Evolutionary conservation across 441 rosid species (phyloP), one percentile per base, ranked within the genome.

Genomic region (Adansonia rubrostipa): DNA sequence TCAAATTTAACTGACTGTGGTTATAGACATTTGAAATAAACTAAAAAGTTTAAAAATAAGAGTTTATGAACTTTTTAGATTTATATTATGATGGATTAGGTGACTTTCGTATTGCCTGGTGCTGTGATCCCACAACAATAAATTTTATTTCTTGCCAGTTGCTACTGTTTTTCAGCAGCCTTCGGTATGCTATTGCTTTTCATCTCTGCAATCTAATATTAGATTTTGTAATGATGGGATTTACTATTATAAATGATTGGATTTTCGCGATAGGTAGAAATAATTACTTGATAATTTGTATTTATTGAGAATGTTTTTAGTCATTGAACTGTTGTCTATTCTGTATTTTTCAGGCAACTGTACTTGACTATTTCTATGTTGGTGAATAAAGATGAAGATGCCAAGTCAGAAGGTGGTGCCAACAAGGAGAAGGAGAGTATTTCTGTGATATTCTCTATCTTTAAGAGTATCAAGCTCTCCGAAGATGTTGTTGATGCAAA

Each of bases 381-480:
- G 82, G 83, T 93, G 80, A 89, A 85, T 75, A 95, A 92, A 89
- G 99, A 93, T 78, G 99, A 93, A 83, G 99, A 92, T 67, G 85
- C 82, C 60, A 95, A 92, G 85, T 87, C 89, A 40, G 99, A 94
- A 84, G 89, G 87, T 77, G 76, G 81, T 80, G 80, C 82, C 57
- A 84, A 83, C 82, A 89, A 79, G 78, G 96, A 89, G 71, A 90
- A 89, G 75, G 97, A 94, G 83, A 89, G 77, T 65, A 76, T 88
- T 83, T 87, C 91, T 76, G 76, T 82, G 17, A 85, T 92, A 74
- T 84, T 82, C 44, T 88, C 90, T 44, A 80, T 94, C 83, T 89
- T 94, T 81, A 87, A 79, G 58, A 88, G 86, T 84, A 94, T 95
- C 82, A 91, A 88, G 87, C 79, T 82, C 84, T 95, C 98, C 0